phyloP scores from a whole-genome alignment of 176 grass and related monocot species.

The Oryza meridionalis region DNA sequence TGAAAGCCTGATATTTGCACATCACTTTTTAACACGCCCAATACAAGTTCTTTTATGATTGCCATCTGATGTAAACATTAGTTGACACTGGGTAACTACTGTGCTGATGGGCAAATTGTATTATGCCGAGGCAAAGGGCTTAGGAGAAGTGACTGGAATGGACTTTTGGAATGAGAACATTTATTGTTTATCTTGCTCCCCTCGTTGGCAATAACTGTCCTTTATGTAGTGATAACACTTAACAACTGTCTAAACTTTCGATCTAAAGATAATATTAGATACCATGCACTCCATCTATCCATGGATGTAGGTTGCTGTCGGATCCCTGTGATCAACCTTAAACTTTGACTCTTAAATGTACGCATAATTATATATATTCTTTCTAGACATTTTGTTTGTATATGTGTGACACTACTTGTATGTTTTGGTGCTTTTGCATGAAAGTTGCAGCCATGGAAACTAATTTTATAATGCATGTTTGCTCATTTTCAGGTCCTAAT shows the following conservation, averaged over 20 bases:
- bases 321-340: not conserved
- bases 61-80: not conserved
- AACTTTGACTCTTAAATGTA: not conserved
- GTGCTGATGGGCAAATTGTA: not conserved
- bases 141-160: not conserved
- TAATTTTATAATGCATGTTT: conserved; percentile 22
- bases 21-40: conserved; percentile 4
- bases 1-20: conserved; percentile 1
- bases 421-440: conserved; percentile 2
- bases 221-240: not conserved
- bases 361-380: not conserved
- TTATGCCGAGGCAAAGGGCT: not conserved
- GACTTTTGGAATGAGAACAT: not conserved
- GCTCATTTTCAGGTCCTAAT: conserved; percentile 80
- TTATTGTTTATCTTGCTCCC: not conserved
- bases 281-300: not conserved
- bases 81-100: not conserved
- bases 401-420: not conserved
- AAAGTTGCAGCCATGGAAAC: not conserved
- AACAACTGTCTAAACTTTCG: not conserved
- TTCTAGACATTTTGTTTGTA: not conserved
- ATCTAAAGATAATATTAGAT: not conserved
- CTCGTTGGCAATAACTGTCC: not conserved
- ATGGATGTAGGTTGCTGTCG: not conserved
- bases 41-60: conserved; percentile 2